These are phyloP conservation scores for Aspergillus candidus DNA, from an alignment of 2,329 filamentous ascomycete genomes.

Conservation along the genomic window DNA sequence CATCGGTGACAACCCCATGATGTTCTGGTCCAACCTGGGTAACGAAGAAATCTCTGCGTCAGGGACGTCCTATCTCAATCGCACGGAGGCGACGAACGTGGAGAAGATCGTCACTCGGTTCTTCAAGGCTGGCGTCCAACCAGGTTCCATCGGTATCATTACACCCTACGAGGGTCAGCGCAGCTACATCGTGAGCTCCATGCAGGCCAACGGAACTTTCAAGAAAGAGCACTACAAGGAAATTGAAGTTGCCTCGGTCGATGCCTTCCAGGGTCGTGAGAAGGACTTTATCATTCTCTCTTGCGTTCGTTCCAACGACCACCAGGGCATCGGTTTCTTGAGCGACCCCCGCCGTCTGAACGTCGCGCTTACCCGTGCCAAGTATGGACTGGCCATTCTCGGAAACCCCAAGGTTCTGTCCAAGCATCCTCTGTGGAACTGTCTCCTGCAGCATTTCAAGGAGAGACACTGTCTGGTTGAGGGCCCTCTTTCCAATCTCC, in stretches of 20 bases:
- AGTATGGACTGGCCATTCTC: conserved; percentile 92
- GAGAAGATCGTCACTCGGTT: conserved; percentile 98
- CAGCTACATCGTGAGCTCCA: conserved; percentile 97
- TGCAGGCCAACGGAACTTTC: conserved; percentile 95
- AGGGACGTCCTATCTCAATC: conserved; percentile 95
- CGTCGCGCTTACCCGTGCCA: conserved; percentile 91
- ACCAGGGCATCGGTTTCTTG: conserved; percentile 97
- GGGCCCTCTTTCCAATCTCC: conserved; percentile 90
- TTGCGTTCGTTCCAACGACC: conserved; percentile 96
- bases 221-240: conserved; percentile 99
- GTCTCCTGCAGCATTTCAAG: conserved; percentile 91
- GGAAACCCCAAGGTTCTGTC: conserved; percentile 96
- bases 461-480: conserved; percentile 94
- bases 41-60: conserved; percentile 98
- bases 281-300: conserved; percentile 99
- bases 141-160: conserved; percentile 90
- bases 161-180: conserved; percentile 98
- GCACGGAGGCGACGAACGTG: conserved; percentile 92
- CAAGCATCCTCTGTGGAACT: conserved; percentile 97
- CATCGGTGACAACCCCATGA: conserved; percentile 90
- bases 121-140: conserved; percentile 97
- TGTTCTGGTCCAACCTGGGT: conserved; percentile 99
- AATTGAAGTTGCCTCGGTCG: conserved; percentile 94
- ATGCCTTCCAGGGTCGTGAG: conserved; percentile 97
- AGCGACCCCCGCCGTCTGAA: conserved; percentile 96